These are phyloP conservation scores for Draba incana DNA, from an alignment of 345 rosid genomes.

Conservation along the genomic window DNA sequence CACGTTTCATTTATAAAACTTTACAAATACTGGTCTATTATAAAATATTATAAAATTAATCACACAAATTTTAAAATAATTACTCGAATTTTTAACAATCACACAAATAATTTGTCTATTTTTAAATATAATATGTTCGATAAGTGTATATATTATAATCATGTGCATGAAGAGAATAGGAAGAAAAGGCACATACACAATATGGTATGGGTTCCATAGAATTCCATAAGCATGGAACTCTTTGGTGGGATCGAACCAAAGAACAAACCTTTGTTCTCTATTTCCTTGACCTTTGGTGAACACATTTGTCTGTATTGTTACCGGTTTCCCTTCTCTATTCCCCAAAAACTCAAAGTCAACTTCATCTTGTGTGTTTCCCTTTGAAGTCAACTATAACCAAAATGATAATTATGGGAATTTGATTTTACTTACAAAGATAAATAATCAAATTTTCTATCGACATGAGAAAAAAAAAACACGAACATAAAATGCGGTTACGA, in stretches of 20 bases:
- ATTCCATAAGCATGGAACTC: conserved; percentile 53
- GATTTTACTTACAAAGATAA: neutral
- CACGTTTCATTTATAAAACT: neutral
- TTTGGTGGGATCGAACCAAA: conserved; percentile 66
- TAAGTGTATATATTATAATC: too few relatives aligned
- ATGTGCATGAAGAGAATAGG: neutral
- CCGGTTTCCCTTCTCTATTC: conserved; percentile 58
- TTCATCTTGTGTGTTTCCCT: conserved; percentile 52
- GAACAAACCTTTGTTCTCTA: conserved; percentile 56
- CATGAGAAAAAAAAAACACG: neutral
- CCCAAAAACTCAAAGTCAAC: conserved; percentile 76
- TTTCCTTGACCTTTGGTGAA: conserved; percentile 52
- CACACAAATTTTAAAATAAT: too few relatives aligned
- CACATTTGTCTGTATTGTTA: conserved; percentile 59
- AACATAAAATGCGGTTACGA: conserved; percentile 69
- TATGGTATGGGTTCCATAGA: conserved; percentile 66
- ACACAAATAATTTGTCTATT: too few relatives aligned
- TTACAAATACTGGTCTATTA: too few relatives aligned
- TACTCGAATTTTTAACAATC: too few relatives aligned
- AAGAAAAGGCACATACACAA: conserved; percentile 47
- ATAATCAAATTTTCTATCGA: too few relatives aligned
- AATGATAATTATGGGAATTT: neutral
- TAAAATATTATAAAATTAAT: too few relatives aligned
- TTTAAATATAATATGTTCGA: too few relatives aligned
- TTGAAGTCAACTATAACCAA: conserved; percentile 41